Base-by-base conservation (phyloP, 805 yeast species). In the Candida jianshihensis region DNA sequence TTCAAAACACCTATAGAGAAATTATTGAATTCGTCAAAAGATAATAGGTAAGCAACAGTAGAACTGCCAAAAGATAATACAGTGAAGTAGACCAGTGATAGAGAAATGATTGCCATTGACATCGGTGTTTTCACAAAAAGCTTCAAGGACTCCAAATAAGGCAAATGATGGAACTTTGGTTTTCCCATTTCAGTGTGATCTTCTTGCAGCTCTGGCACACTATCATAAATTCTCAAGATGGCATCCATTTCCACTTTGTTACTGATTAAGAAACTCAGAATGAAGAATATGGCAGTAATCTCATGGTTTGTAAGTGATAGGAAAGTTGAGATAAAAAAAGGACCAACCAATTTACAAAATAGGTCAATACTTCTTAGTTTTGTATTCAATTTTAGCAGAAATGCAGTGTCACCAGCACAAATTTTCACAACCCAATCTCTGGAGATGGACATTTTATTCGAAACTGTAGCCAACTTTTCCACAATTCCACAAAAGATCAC, bases 391-490 rank as follows among this genome's bases (percentile, higher is more conserved):
- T 44, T 41, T 10, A 51, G 40, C 29, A 63, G 32, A 29, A 45
- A 43, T 5, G 36, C 42, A 19, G 46, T 35, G 39, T 57, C 52
- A 26, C 52, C 48, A 2, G 56, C 52, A 16, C 51, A 41, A 16
- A 64, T 59, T 10, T 57, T 65, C 4, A 61, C 61, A 2, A 64
- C 56, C 70, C 70, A 64, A 42, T 64, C 70, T 25, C 68, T 48
- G 28, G 61, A 64, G 14, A 64, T 59, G 4, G 66, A 44, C n/a
- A 64, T 55, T 21, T 53, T 54, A 41, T 64, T 64, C 22, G 61
- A 49, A 28, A 59, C 51, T 4, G 62, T 45, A 33, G 54, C 53
- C 14, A 60, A 43, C 30, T 50, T 56, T 41, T 64, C 68, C 14
- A 55, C 48, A 28, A 63, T 52, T 4, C 65, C 69, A 32, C 58